These are phyloP conservation scores for Monilinia fructicola DNA, from an alignment of 2,329 filamentous ascomycete genomes.

Conservation along the genomic window DNA sequence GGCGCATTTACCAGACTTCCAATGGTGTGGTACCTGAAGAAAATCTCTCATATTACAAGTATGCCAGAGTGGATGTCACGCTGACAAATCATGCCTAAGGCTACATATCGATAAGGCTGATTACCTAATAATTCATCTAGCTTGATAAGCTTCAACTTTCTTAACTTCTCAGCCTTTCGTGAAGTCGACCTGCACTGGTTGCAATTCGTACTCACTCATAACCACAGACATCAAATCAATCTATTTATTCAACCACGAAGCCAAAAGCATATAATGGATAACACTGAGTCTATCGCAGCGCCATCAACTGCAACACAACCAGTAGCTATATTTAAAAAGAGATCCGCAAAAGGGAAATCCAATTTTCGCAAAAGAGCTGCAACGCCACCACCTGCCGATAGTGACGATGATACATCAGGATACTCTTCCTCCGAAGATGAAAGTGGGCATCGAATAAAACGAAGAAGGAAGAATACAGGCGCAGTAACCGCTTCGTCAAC, in stretches of 20 bases:
- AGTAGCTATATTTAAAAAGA: slow-evolving; percentile 80
- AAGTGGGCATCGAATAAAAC: slow-evolving; percentile 73
- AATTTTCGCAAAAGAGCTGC: slow-evolving; percentile 79
- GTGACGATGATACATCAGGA: slow-evolving; percentile 50
- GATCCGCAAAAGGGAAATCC: slow-evolving; percentile 71
- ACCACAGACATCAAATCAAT: not conserved
- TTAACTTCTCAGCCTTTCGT: slow-evolving; percentile 11
- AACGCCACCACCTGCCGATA: slow-evolving; percentile 67
- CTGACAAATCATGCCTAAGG: slow-evolving; percentile 15
- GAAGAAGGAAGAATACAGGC: slow-evolving; percentile 67
- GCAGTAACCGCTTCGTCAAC: slow-evolving; percentile 65
- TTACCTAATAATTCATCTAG: not conserved
- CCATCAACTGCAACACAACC: slow-evolving; percentile 24
- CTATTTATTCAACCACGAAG: not conserved
- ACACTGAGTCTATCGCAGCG: not conserved
- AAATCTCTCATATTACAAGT: not conserved
- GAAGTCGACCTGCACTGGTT: not conserved
- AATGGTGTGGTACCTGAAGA: not conserved
- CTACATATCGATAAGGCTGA: slow-evolving; percentile 2
- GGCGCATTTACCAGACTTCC: not conserved
- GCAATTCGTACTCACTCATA: not conserved
- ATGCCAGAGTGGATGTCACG: too few relatives aligned
- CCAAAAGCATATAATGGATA: slow-evolving; percentile 17
- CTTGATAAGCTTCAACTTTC: slow-evolving; percentile 15
- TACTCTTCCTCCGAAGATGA: slow-evolving; percentile 77